Percentiles rank a stretch among this genome's conserved stretches.
phyloP scores from a whole-genome alignment of 768 basidiomycete species.

The Tricholomella constricta region DNA sequence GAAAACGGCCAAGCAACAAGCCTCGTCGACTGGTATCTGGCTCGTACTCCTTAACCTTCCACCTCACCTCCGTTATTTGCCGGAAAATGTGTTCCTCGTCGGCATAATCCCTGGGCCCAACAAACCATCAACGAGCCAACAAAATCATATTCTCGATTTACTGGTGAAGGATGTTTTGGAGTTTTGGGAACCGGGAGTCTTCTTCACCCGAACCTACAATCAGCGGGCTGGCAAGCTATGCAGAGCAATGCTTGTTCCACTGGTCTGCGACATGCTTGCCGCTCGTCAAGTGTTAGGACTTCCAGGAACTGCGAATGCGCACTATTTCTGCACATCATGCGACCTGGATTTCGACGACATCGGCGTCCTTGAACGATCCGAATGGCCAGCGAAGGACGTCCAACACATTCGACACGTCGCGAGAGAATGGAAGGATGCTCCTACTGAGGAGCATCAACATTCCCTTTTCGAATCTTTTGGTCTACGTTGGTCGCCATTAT shows the following conservation, averaged over 20 bases:
- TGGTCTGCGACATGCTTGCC: slow-evolving; percentile 31
- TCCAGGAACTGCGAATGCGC: no score
- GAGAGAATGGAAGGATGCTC: slow-evolving; percentile 20
- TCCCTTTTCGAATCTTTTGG: slow-evolving; percentile 23
- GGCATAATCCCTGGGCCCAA: slow-evolving; percentile 20
- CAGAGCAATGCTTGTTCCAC: slow-evolving; percentile 15
- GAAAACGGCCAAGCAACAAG: no score
- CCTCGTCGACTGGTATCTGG: no score
- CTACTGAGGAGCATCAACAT: slow-evolving; percentile 12
- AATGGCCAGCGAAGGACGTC: slow-evolving; percentile 23
- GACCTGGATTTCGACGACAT: slow-evolving; percentile 19
- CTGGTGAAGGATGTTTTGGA: slow-evolving; percentile 35
- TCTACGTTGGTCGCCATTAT: slow-evolving; percentile 30
- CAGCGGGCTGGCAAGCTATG: slow-evolving; percentile 18
- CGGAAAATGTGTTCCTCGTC: slow-evolving; percentile 39
- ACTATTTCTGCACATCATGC: slow-evolving; percentile 6
- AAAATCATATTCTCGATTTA: slow-evolving; percentile 35
- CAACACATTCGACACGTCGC: slow-evolving; percentile 18
- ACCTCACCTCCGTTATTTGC: slow-evolving; percentile 11
- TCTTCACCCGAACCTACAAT: no score
- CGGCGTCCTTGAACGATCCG: slow-evolving; percentile 21
- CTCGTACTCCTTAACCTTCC: no score
- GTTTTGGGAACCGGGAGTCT: slow-evolving; percentile 33
- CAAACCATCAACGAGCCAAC: slow-evolving; percentile 30
- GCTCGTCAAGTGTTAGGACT: no score